Base-by-base conservation (phyloP, 2,329 filamentous ascomycete genomes). In the Neopestalotiopsis rosae region DNA sequence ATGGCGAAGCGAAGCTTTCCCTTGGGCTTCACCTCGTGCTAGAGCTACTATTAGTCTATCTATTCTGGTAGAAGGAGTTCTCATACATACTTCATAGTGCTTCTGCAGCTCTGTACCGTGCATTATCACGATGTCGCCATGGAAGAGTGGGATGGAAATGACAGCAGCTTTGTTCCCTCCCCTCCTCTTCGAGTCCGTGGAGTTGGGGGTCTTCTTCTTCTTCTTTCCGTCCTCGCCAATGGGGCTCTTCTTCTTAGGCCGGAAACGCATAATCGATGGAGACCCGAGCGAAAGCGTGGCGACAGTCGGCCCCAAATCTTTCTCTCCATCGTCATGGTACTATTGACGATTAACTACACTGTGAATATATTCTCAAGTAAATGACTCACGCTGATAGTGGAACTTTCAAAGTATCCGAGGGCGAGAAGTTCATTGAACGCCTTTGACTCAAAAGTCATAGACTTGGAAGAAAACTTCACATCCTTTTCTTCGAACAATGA, bases 271-370 rank as follows among this genome's bases (percentile, higher is more conserved):
- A 0, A 79, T 80, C 0, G 89, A 87, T 0, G 86, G 84, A 0
- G 84, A 85, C 1, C 90, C 90, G 0, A 92, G 81, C 1, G 88
- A 90, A 6, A 90, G 79, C 0, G 89, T 90, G 0, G 89, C 88
- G 6, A 92, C 88, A 0, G 87, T 89, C 0, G 89, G 87, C 0
- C 90, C 90, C 0, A 92, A 80, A 3, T 88, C 87, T 10, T 79
- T 80, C 74, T 92, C 90, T 4, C 90, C 90, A 71, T 92, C 91
- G 68, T 92, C 90, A 69, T 92, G 90, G 72, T 86, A 90, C 81
- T 89, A 72, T 12, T 63, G 57, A 10, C 7, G 20, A 28, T 20
- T 49, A 20, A 49, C 12, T 13, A n/a, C 3, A 20, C n/a, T 38
- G 13, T 28, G 20, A 38, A 7, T n/a, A 40, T n/a, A 40, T 1